Evolutionary conservation across 495 filamentous ascomycete species (phyloP).

Genomic region (Tuber umbilicatum): DNA sequence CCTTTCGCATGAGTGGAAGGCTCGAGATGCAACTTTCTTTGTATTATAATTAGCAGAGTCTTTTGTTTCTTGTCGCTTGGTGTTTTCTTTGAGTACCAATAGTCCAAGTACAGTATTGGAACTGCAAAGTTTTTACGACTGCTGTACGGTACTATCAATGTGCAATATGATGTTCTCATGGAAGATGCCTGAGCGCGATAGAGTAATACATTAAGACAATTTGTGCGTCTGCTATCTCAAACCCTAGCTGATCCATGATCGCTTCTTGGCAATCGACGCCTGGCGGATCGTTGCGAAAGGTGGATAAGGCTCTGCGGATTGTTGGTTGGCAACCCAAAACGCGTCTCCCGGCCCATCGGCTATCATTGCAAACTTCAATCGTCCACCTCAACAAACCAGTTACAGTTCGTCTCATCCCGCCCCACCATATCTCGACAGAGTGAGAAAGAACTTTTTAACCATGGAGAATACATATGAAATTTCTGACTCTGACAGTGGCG

Average conservation of each 20-base stretch:
- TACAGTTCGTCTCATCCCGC: neutral
- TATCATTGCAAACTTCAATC: neutral
- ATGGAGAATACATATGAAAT: conserved; percentile 20
- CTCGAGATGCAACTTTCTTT: neutral
- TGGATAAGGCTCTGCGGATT: neutral
- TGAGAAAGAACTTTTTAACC: neutral
- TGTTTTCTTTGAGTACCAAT: neutral
- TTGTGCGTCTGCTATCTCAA: neutral
- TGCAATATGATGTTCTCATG: neutral
- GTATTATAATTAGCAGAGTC: neutral
- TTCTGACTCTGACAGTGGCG: conserved; percentile 17
- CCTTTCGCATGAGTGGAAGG: neutral
- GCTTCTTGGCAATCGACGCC: neutral
- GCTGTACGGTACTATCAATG: neutral
- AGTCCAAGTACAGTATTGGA: neutral
- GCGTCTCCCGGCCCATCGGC: conserved; percentile 12
- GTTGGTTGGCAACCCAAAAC: conserved; percentile 9
- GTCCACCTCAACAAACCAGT: neutral
- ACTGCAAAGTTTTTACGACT: neutral
- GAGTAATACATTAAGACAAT: neutral
- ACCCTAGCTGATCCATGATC: neutral
- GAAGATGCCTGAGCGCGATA: neutral
- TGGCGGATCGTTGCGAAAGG: neutral
- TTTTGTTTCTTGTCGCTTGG: neutral
- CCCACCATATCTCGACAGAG: neutral